Evolutionary conservation across 1,139 yeast species (phyloP), one percentile per base, ranked within the genome.

Genomic region (Scheffersomyces titani): DNA sequence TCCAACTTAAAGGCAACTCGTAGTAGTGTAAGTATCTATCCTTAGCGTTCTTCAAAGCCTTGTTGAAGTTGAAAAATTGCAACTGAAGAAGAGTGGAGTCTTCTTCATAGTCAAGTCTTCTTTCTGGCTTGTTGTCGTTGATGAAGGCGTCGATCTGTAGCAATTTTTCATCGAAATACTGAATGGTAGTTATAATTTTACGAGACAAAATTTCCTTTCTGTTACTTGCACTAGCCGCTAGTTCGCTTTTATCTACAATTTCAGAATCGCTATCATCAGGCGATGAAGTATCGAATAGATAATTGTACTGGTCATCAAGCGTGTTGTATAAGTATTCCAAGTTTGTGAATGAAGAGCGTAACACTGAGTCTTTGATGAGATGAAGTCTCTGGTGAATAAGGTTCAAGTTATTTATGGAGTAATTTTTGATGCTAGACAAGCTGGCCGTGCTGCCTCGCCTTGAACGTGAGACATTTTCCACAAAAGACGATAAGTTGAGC

Each of bases 1-100:
- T 83, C 97, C 98, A 94, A 54, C 90, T 91, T 61, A 88, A 83
- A 1, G 99, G 99, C 54, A 94, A 77, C 70, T 94, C 97, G 68
- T 91, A 92, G 72, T 89, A 90, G 63, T 92, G 92, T 54, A 94
- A 74, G 57, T 88, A 82, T 5, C 64, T 55, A 6, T 74, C 62
- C 49, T 83, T 76, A 2, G 97, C 96, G 9, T 76, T 70, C 44
- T 76, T 75, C 49, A 83, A 69, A 0, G 92, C 92, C 54, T 76
- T 76, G 61, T 86, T 86, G 67, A 87, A 87, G 69, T 88, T 87
- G 67, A 82, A 85, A 59, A 80, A 81, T 47, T 75, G 70, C 55
- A 83, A 75, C 30, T 76, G 77, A 55, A 78, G 76, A 60, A 78
- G 75, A 3, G 71, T 66, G 13, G 74, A 66, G 49, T 64, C 67